These are phyloP conservation scores for Lachnellula arida DNA, from an alignment of 2,329 filamentous ascomycete species.

Conservation along the genomic window DNA sequence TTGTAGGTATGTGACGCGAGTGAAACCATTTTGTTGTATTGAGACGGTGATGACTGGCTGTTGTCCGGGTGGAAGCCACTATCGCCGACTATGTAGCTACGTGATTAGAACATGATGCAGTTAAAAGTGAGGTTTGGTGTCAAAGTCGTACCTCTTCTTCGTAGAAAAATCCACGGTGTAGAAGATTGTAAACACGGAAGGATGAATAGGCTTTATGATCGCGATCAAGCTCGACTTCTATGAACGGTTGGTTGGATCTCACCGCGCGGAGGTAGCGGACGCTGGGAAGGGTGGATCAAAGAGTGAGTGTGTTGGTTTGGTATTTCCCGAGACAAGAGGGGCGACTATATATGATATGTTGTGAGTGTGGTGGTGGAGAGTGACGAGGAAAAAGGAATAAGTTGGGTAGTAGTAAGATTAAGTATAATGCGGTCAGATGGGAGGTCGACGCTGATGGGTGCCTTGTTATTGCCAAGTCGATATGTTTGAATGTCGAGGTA, in stretches of 20 bases:
- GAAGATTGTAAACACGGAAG: slow-evolving; percentile 3
- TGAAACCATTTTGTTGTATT: slow-evolving; percentile 67
- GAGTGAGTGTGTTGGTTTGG: slow-evolving; percentile 13
- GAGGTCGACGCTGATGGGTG: slow-evolving; percentile 17
- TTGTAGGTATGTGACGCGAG: slow-evolving; percentile 82
- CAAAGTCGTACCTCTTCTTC: slow-evolving; percentile 16
- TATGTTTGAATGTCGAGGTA: slow-evolving; percentile 9
- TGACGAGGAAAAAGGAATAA: slow-evolving; percentile 5
- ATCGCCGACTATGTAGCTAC: slow-evolving; percentile 17
- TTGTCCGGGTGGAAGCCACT: slow-evolving; percentile 22
- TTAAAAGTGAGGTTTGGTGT: background rate
- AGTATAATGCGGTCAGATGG: slow-evolving; percentile 25
- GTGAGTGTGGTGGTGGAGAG: background rate
- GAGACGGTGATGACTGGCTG: slow-evolving; percentile 24
- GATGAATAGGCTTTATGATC: slow-evolving; percentile 2
- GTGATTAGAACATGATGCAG: slow-evolving; percentile 12
- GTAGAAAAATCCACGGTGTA: slow-evolving; percentile 13
- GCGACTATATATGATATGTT: slow-evolving; percentile 23
- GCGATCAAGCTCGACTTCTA: slow-evolving; percentile 1
- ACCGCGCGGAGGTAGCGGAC: slow-evolving; percentile 12
- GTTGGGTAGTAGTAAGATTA: slow-evolving; percentile 24
- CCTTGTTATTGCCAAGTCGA: slow-evolving; percentile 15
- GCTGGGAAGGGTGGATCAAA: slow-evolving; percentile 4
- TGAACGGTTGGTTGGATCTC: slow-evolving; percentile 1
- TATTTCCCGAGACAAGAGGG: slow-evolving; percentile 25